These are phyloP conservation scores for Rhynchosporium graminicola DNA, from an alignment of 2,329 filamentous ascomycete species.

Conservation along the genomic window DNA sequence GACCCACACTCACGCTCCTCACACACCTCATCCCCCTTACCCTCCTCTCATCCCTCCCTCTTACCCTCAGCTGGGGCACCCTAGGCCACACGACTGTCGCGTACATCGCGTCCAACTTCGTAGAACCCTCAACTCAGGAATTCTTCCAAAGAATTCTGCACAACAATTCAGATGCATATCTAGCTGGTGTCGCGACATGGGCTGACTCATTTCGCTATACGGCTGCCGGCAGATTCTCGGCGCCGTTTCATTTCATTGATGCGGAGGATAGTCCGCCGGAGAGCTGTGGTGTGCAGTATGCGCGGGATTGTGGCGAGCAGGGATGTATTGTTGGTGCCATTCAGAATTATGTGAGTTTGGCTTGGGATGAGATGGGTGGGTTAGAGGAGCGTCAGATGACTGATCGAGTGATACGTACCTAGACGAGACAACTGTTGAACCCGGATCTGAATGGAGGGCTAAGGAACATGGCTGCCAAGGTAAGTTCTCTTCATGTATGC, in stretches of 20 bases:
- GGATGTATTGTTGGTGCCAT: constrained; percentile 60
- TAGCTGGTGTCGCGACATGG: constrained; percentile 66
- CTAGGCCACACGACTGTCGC: constrained; percentile 67
- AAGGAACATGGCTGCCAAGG: constrained; percentile 60
- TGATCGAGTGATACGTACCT: neutral
- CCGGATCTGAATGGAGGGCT: constrained; percentile 46
- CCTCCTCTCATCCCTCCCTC: constrained; percentile 21
- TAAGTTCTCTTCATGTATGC: constrained; percentile 18
- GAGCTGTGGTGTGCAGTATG: constrained; percentile 57
- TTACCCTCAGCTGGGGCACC: constrained; percentile 38
- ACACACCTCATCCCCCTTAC: neutral
- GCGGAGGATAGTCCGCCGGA: constrained; percentile 62
- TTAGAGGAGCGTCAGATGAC: neutral
- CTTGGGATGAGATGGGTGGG: neutral
- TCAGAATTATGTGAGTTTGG: constrained; percentile 37
- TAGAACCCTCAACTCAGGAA: constrained; percentile 54
- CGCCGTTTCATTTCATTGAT: constrained; percentile 69
- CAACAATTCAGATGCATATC: constrained; percentile 56
- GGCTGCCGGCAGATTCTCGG: constrained; percentile 61
- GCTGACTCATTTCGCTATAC: constrained; percentile 65
- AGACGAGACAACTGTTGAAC: constrained; percentile 36
- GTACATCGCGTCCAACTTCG: constrained; percentile 62
- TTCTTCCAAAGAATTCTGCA: constrained; percentile 60
- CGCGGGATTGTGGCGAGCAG: constrained; percentile 60
- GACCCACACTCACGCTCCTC: neutral